Conservation (phyloP, 768 basidiomycete species). For the Tulasnella sp. region DNA sequence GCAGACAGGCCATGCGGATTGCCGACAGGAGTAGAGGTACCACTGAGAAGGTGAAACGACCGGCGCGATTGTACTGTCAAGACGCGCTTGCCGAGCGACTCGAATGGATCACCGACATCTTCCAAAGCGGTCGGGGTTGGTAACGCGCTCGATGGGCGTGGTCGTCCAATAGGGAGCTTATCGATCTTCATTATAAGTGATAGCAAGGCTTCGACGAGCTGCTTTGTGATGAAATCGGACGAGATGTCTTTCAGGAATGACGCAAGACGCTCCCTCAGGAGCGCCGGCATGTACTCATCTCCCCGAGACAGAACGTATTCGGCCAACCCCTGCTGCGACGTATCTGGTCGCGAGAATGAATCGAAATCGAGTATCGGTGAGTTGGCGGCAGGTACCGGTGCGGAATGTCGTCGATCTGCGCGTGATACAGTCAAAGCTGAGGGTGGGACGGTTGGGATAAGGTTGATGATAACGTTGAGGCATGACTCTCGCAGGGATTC, state of each 20-base stretch:
- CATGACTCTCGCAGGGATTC: constrained; percentile 61
- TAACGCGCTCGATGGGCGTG: constrained; percentile 14
- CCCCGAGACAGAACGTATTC: constrained; percentile 47
- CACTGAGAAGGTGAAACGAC: constrained; percentile 30
- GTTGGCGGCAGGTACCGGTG: constrained; percentile 28
- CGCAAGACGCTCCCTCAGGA: neutral
- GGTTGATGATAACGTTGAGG: constrained; percentile 55
- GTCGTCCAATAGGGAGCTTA: constrained; percentile 37
- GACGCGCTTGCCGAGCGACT: constrained; percentile 54
- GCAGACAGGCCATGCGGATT: constrained; percentile 30
- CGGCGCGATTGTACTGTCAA: constrained; percentile 50
- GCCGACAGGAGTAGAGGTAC: constrained; percentile 33
- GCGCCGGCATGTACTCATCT: constrained; percentile 32
- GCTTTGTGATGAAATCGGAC: constrained; percentile 36
- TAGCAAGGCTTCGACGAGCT: constrained; percentile 55
- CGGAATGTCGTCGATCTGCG: constrained; percentile 49
- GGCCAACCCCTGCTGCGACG: constrained; percentile 48
- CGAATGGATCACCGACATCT: constrained; percentile 29
- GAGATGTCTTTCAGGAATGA: constrained; percentile 31
- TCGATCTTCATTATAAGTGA: constrained; percentile 59
- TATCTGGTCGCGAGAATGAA: constrained; percentile 24
- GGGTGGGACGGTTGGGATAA: constrained; percentile 24
- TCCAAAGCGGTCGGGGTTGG: neutral
- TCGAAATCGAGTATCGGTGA: constrained; percentile 26
- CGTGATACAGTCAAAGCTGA: constrained; percentile 43